Evolutionary conservation across 2,329 filamentous ascomycete species (phyloP).

Genomic region (Clonostachys sp.): DNA sequence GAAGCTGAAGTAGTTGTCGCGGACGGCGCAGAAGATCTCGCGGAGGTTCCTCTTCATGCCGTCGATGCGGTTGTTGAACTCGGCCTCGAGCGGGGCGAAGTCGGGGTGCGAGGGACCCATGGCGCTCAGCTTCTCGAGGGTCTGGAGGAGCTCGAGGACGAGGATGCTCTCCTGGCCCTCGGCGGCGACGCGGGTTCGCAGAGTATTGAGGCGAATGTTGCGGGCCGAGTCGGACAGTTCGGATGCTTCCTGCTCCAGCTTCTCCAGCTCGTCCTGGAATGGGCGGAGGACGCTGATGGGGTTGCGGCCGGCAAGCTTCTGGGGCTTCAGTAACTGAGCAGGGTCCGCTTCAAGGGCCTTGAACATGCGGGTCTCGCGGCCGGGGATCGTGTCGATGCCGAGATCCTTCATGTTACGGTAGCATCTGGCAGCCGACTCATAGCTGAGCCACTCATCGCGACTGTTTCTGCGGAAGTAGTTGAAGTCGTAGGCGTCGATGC

Average conservation of each 20-base stretch:
- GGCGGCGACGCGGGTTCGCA: slow-evolving; percentile 19
- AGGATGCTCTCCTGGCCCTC: slow-evolving; percentile 9
- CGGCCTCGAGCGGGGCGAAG: slow-evolving; percentile 18
- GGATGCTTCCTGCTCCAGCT: slow-evolving; percentile 18
- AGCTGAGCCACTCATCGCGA: slow-evolving; percentile 43
- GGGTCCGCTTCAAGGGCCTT: slow-evolving; percentile 12
- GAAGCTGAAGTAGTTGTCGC: slow-evolving; percentile 51
- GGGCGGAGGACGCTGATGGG: slow-evolving; percentile 26
- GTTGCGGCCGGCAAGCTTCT: slow-evolving; percentile 19
- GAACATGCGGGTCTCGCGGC: slow-evolving; percentile 30
- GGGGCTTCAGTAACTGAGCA: slow-evolving; percentile 5
- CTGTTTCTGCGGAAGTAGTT: slow-evolving; percentile 17
- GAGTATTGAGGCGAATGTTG: slow-evolving; percentile 13
- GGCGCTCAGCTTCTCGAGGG: slow-evolving; percentile 12
- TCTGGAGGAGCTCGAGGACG: slow-evolving; percentile 23
- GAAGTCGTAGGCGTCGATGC: slow-evolving; percentile 20
- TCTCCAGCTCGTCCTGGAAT: slow-evolving; percentile 34
- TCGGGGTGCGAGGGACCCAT: slow-evolving; percentile 7
- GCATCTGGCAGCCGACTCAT: slow-evolving; percentile 32
- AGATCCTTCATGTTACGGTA: slow-evolving; percentile 40
- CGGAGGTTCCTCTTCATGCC: slow-evolving; percentile 21
- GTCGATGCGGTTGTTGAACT: slow-evolving; percentile 27
- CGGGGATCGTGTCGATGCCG: slow-evolving; percentile 35
- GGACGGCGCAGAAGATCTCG: slow-evolving; percentile 29
- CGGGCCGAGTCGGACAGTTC: neutral